A percentile compares a stretch with the other conserved stretches of the same genome.
phyloP scores from a whole-genome alignment of 192 early-diverging fungal genomes.

The Pilaira anomala region DNA sequence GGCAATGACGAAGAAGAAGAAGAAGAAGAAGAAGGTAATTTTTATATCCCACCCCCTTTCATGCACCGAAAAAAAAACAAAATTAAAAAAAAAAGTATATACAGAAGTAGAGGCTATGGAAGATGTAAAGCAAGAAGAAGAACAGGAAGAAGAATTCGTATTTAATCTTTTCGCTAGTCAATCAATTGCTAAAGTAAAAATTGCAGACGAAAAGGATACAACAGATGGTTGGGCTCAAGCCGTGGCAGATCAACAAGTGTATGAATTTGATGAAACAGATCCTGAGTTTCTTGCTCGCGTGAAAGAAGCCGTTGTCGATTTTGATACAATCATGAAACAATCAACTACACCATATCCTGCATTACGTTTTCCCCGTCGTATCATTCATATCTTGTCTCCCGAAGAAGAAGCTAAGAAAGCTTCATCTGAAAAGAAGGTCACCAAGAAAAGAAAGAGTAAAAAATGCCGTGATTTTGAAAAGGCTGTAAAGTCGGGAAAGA shows the following conservation, averaged over 20 bases:
- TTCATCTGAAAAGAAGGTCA: neutral
- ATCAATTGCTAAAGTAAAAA: slow-evolving; percentile 21
- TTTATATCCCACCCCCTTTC: no score
- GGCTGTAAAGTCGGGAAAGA: slow-evolving; percentile 14
- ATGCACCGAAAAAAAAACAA: neutral
- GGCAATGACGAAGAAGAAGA: neutral
- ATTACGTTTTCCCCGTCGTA: slow-evolving; percentile 12
- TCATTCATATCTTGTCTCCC: slow-evolving; percentile 12
- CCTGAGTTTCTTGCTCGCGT: slow-evolving; percentile 20
- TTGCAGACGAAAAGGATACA: slow-evolving; percentile 12
- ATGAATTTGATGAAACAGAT: slow-evolving; percentile 28
- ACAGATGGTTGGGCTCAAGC: slow-evolving; percentile 7
- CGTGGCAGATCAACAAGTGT: slow-evolving; percentile 20
- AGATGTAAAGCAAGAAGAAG: neutral
- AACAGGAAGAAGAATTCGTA: slow-evolving; percentile 14
- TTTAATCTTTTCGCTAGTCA: slow-evolving; percentile 27
- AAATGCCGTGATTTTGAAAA: slow-evolving; percentile 26
- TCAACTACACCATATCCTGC: slow-evolving; percentile 21
- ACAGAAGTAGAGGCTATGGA: neutral
- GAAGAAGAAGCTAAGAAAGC: neutral
- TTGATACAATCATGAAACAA: slow-evolving; percentile 28
- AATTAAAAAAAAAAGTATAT: no score
- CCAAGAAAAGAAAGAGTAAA: slow-evolving; percentile 27
- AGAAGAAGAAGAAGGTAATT: slow-evolving; percentile 1
- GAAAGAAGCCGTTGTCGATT: neutral